Conservation (phyloP, 2,329 filamentous ascomycete species). For the Fusarium stilboides region DNA sequence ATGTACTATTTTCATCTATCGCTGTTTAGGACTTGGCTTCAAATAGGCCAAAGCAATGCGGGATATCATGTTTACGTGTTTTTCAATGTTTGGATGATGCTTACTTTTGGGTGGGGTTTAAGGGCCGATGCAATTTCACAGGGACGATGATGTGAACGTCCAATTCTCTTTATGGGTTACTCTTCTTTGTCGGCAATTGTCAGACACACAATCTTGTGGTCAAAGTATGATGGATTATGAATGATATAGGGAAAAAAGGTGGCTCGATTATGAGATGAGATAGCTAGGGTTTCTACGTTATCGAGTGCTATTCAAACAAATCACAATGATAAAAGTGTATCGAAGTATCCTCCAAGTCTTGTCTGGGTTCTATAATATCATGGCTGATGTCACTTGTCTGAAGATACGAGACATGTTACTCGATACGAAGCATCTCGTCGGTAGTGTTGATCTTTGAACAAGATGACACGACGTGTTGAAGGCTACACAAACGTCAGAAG, state of each 20-base stretch:
- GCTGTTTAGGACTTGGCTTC: constrained; percentile 1
- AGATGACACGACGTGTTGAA: not conserved
- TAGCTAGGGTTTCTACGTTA: constrained; percentile 12
- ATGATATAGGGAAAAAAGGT: constrained; percentile 33
- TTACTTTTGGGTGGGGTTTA: constrained; percentile 13
- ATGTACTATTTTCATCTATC: constrained; percentile 43
- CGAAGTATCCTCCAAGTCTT: not conserved
- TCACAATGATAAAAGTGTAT: constrained; percentile 25
- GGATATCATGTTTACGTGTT: constrained; percentile 10
- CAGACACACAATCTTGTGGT: constrained; percentile 9
- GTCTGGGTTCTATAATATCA: not conserved
- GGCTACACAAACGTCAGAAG: constrained; percentile 5
- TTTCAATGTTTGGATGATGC: constrained; percentile 7
- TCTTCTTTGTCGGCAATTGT: constrained; percentile 13
- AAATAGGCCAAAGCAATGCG: constrained; percentile 6
- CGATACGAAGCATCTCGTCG: constrained; percentile 4
- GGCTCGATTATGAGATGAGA: constrained; percentile 10
- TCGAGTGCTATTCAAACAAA: constrained; percentile 5
- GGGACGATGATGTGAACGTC: constrained; percentile 8
- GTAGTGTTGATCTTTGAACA: constrained; percentile 4
- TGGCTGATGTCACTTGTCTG: constrained; percentile 7
- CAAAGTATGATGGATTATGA: constrained; percentile 35
- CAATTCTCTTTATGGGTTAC: constrained; percentile 8
- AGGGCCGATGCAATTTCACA: constrained; percentile 8
- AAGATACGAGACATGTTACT: not conserved